Percentiles rank a stretch among this genome's conserved stretches.
These are phyloP conservation scores for Bipolaris zeicola DNA, from an alignment of 2,329 filamentous ascomycete genomes.

Conservation along the genomic window DNA sequence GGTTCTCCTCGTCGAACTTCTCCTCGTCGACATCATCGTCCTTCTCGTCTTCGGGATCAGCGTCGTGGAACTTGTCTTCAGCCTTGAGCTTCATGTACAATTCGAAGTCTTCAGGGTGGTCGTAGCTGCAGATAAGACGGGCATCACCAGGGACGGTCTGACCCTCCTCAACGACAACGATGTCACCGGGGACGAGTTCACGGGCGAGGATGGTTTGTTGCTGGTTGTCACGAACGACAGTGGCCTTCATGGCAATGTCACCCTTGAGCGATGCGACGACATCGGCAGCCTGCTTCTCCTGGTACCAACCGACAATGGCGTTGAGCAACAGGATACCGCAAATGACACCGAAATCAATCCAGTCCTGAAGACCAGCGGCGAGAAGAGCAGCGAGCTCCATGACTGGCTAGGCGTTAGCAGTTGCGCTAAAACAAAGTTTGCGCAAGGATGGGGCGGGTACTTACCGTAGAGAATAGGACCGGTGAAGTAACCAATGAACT, in stretches of 20 bases:
- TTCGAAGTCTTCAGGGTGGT: constrained; percentile 69
- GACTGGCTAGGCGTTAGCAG: constrained; percentile 53
- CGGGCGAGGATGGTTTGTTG: constrained; percentile 73
- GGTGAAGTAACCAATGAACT: constrained; percentile 77
- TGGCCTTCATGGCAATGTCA: constrained; percentile 77
- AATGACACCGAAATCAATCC: constrained; percentile 77
- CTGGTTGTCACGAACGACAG: constrained; percentile 69
- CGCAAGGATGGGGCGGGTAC: constrained; percentile 37
- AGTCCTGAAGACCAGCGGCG: constrained; percentile 74
- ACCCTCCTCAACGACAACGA: constrained; percentile 75
- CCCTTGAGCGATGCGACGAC: constrained; percentile 70
- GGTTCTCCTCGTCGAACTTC: constrained; percentile 59
- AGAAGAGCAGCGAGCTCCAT: constrained; percentile 79
- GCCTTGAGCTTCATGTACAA: constrained; percentile 68
- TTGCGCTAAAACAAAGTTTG: constrained; percentile 16
- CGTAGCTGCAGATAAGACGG: constrained; percentile 74
- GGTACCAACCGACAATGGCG: constrained; percentile 78
- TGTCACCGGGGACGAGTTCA: constrained; percentile 77
- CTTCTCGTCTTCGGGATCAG: constrained; percentile 65
- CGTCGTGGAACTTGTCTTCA: constrained; percentile 58
- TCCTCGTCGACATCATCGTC: constrained; percentile 66
- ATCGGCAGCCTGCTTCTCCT: constrained; percentile 80
- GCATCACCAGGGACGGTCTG: constrained; percentile 72
- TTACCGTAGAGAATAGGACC: constrained; percentile 78
- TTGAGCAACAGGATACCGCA: constrained; percentile 76